Percentiles rank a stretch among this genome's conserved stretches.
Evolutionary conservation across 768 basidiomycete genomes (phyloP).

Genomic region (Tricholoma matsutake): DNA sequence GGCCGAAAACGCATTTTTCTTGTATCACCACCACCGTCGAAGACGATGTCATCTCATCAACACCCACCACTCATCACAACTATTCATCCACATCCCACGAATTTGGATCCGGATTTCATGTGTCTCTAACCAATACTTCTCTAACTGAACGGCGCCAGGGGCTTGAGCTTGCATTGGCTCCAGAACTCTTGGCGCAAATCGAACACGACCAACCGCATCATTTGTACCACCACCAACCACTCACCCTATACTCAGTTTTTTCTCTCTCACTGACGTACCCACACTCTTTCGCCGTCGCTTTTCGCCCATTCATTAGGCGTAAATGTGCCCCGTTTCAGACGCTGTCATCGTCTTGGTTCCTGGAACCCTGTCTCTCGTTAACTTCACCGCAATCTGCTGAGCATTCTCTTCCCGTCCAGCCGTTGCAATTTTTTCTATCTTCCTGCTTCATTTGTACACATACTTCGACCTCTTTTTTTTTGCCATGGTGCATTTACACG

Average conservation of each 20-base stretch:
- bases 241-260: not conserved
- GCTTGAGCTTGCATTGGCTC: not conserved
- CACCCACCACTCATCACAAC: not conserved
- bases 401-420: not conserved
- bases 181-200: not conserved
- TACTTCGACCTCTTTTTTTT: not conserved
- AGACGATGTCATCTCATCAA: not conserved
- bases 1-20: constrained; percentile 3
- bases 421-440: not conserved
- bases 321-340: not conserved
- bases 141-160: not conserved
- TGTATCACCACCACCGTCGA: constrained; percentile 2
- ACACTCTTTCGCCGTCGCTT: not conserved
- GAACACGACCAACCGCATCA: not conserved
- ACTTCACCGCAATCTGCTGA: not conserved
- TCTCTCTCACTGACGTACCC: not conserved
- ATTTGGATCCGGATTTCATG: not conserved
- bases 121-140: not conserved
- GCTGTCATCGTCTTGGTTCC: not conserved
- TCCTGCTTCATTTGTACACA: constrained; percentile 4
- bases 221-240: not conserved
- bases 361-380: not conserved
- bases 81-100: not conserved
- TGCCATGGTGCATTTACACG: not conserved
- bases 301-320: not conserved